Evolutionary conservation across 2,329 filamentous ascomycete species (phyloP), one percentile per base, ranked within the genome.

Genomic region (Colletotrichum neosansevieriae): DNA sequence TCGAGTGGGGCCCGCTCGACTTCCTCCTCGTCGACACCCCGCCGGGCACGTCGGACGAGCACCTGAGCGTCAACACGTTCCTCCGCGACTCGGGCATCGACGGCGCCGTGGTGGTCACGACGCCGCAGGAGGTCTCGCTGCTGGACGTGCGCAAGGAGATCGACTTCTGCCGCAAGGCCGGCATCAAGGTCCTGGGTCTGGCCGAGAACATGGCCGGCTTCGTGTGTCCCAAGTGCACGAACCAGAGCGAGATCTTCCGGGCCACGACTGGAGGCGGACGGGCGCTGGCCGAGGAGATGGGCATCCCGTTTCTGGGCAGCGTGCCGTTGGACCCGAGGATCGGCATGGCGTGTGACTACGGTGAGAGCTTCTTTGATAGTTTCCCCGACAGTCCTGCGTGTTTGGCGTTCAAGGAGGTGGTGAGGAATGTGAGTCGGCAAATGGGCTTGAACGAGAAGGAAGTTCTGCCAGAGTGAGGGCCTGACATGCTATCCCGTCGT

Each of bases 181-280:
- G 93, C 4, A 98, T 99, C 73, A 87, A 85, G 54, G 89, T 99
- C 6, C 79, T 99, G 3, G 96, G 96, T 0, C 84, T 99, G 45
- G 96, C 97, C 15, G 96, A 99, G 84, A 99, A 99, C 77, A 99
- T 99, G 96, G 93, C 91, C 67, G 94, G 94, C 3, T 99, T 98
- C 74, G 94, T 99, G 60, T 99, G 96, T 76, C 94, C 94, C 10
- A 95, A 93, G 64, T 99, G 96, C 80, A 92, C 89, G 62, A 90
- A 94, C 72, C 84, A 89, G 77, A 91, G 86, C 74, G 89, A 97
- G 78, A 97, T 99, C 57, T 99, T 99, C 83, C 87, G 89, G 73
- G 90, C 96, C 11, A 97, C 93, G 10, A 99, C 96, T 0, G 96
- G 96, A 9, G 96, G 97, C 19, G 96, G 93, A 2, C 85, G 86